Evolutionary conservation across 2,329 filamentous ascomycete genomes (phyloP).

Genomic region (Zymoseptoria ardabiliae): DNA sequence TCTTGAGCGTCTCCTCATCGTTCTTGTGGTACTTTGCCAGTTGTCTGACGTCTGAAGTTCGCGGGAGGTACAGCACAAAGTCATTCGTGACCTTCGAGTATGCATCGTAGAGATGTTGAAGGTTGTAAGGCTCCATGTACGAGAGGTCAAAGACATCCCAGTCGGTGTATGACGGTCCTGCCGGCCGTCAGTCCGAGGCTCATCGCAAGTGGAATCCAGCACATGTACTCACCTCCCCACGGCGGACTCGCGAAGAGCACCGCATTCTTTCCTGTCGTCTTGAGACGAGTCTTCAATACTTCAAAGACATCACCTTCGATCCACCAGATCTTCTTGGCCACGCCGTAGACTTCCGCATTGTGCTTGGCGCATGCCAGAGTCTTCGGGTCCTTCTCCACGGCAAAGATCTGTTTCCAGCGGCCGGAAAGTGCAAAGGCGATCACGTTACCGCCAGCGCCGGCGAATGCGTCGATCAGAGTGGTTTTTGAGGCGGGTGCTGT

Average conservation of each 20-base stretch:
- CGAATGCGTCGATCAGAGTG: constrained; percentile 80
- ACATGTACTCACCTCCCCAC: constrained; percentile 56
- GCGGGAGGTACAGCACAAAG: constrained; percentile 72
- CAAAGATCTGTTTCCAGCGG: constrained; percentile 76
- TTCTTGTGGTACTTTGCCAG: constrained; percentile 47
- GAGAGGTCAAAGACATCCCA: constrained; percentile 72
- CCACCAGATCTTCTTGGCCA: constrained; percentile 73
- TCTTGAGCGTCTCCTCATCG: constrained; percentile 53
- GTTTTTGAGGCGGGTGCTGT: constrained; percentile 49
- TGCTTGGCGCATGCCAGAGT: constrained; percentile 85
- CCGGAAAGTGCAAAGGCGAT: constrained; percentile 85
- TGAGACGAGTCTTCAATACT: constrained; percentile 50
- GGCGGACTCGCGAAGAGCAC: constrained; percentile 66
- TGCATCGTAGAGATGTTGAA: constrained; percentile 54
- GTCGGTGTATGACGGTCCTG: constrained; percentile 56
- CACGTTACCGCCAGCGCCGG: constrained; percentile 83
- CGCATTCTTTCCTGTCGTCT: constrained; percentile 42
- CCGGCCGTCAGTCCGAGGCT: background rate
- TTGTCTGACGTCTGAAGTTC: constrained; percentile 76
- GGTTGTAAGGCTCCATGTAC: constrained; percentile 81
- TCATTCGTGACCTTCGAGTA: constrained; percentile 49
- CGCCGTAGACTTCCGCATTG: constrained; percentile 80
- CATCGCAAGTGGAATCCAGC: background rate
- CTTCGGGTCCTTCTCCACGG: constrained; percentile 74
- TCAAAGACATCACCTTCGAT: constrained; percentile 81